Conservation (phyloP, 768 basidiomycete species). For the Mycena pura region DNA sequence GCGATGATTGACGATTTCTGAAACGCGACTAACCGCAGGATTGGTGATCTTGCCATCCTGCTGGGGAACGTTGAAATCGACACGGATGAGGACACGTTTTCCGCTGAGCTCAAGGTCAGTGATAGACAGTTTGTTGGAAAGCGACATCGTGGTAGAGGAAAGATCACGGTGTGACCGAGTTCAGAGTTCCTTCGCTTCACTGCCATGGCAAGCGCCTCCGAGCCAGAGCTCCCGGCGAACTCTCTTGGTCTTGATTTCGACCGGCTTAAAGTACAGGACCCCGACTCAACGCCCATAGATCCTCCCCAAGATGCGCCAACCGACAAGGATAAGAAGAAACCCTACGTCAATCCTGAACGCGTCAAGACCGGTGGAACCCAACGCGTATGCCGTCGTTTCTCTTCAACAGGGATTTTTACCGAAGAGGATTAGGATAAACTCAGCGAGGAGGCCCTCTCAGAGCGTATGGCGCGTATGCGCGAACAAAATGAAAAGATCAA, state of each 20-base stretch:
- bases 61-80: constrained; percentile 96
- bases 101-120: constrained; percentile 87
- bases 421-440: constrained; percentile 64
- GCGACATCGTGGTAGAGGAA: constrained; percentile 69
- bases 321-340: constrained; percentile 64
- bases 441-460: constrained; percentile 68
- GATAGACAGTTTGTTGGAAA: constrained; percentile 93
- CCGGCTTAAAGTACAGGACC: constrained; percentile 47
- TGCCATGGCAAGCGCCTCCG: constrained; percentile 45
- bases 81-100: constrained; percentile 91
- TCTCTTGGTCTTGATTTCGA: constrained; percentile 77
- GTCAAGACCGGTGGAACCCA: constrained; percentile 83
- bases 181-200: constrained; percentile 23
- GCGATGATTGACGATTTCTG: constrained; percentile 18
- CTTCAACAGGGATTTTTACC: constrained; percentile 1
- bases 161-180: constrained; percentile 9
- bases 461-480: constrained; percentile 72
- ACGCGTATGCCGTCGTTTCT: constrained; percentile 53
- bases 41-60: constrained; percentile 92
- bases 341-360: constrained; percentile 84
- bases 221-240: constrained; percentile 50
- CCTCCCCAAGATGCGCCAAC: constrained; percentile 15
- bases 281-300: constrained; percentile 16
- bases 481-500: constrained; percentile 82
- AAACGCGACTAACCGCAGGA: constrained; percentile 75